These are phyloP conservation scores for Sisymbrium irio DNA, from an alignment of 345 rosid genomes.

Conservation along the genomic window DNA sequence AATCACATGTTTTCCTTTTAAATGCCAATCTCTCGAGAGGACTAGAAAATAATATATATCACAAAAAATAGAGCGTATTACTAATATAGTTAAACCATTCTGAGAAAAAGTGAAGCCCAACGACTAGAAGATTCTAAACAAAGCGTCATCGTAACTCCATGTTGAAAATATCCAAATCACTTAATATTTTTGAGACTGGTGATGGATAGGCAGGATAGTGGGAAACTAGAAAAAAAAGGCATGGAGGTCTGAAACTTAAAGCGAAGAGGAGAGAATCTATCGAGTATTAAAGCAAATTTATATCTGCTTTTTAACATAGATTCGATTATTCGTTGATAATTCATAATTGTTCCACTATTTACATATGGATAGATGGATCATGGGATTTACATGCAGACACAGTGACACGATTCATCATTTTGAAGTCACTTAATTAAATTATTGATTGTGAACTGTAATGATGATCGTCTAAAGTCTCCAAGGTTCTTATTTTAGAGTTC, in stretches of 20 bases:
- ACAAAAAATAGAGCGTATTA: neutral
- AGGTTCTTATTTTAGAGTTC: neutral
- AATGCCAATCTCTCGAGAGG: slow-evolving; percentile 8
- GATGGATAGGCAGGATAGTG: neutral
- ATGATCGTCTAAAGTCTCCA: neutral
- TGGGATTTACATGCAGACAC: neutral
- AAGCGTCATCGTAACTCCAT: neutral
- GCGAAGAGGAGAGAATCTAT: slow-evolving; percentile 2
- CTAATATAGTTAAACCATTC: neutral
- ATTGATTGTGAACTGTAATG: too few species aligned
- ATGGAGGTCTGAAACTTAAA: slow-evolving; percentile 6
- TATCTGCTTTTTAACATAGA: neutral
- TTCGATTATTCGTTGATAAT: slow-evolving; percentile 2
- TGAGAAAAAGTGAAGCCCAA: neutral
- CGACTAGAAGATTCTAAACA: neutral
- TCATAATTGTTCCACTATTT: neutral
- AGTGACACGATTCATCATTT: neutral
- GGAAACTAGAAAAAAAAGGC: neutral
- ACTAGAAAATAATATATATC: neutral
- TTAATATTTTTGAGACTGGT: neutral
- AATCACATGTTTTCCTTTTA: neutral
- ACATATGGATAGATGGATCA: neutral
- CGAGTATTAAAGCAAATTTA: neutral
- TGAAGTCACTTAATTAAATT: neutral
- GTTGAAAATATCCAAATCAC: neutral